Conservation (phyloP, 2,329 filamentous ascomycete species). For the Drechslera avenae region DNA sequence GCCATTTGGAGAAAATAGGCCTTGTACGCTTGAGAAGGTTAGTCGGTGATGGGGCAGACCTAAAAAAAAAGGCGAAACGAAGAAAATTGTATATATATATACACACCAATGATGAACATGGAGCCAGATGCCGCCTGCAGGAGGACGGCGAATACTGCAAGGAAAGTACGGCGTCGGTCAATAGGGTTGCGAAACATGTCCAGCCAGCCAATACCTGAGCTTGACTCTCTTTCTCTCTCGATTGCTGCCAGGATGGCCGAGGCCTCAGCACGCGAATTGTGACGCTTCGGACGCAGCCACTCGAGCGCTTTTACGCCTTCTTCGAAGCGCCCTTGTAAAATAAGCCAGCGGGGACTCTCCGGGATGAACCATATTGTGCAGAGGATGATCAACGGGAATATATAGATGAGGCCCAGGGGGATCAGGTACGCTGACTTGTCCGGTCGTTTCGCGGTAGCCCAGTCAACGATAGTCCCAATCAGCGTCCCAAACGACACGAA, state of each 20-base stretch:
- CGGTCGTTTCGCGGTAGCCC: slow-evolving; percentile 49
- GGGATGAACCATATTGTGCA: slow-evolving; percentile 44
- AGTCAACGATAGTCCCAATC: slow-evolving; percentile 59
- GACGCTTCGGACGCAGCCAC: slow-evolving; percentile 42
- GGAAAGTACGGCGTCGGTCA: slow-evolving; percentile 44
- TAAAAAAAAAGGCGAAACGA: no score
- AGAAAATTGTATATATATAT: slow-evolving; percentile 35
- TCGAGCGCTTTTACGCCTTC: slow-evolving; percentile 48
- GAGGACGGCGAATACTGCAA: slow-evolving; percentile 44
- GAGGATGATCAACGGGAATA: slow-evolving; percentile 51
- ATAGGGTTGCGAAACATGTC: slow-evolving; percentile 47
- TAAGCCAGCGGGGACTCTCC: slow-evolving; percentile 42
- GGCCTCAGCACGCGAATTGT: slow-evolving; percentile 47
- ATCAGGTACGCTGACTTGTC: slow-evolving; percentile 51
- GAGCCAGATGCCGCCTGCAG: slow-evolving; percentile 47
- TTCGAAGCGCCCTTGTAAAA: slow-evolving; percentile 37
- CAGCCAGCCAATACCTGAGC: slow-evolving; percentile 35
- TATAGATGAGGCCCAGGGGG: slow-evolving; percentile 60
- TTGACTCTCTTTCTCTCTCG: slow-evolving; percentile 39
- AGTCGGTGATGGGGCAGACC: neutral
- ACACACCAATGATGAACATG: slow-evolving; percentile 50
- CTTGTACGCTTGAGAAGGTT: slow-evolving; percentile 34
- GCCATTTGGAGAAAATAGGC: slow-evolving; percentile 68
- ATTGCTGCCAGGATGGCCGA: slow-evolving; percentile 41
- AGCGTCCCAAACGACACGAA: slow-evolving; percentile 54